phyloP scores from a whole-genome alignment of 441 rosid species.

The Cnidoscolus chayamansa region DNA sequence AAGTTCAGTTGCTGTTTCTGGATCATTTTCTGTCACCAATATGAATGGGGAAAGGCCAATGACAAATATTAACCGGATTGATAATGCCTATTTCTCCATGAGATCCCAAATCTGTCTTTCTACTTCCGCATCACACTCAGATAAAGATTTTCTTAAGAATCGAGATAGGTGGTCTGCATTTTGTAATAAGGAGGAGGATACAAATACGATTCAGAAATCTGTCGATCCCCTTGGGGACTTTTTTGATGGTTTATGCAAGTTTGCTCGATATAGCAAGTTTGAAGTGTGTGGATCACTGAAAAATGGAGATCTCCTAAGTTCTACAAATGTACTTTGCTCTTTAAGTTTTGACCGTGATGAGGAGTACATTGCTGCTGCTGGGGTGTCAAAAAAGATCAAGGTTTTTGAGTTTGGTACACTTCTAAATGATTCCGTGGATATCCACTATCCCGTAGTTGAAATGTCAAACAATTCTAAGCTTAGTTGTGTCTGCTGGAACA shows the following conservation, averaged over 20 bases:
- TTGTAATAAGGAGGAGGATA: slow-evolving; percentile 33
- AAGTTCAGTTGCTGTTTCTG: slow-evolving; percentile 31
- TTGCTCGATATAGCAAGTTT: slow-evolving; percentile 61
- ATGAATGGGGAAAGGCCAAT: slow-evolving; percentile 43
- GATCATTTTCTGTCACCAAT: slow-evolving; percentile 31
- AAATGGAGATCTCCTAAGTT: slow-evolving; percentile 61
- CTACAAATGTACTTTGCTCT: slow-evolving; percentile 72
- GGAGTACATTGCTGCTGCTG: slow-evolving; percentile 82
- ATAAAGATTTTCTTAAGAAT: slow-evolving; percentile 42
- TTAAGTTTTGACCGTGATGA: slow-evolving; percentile 76
- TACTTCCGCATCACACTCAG: slow-evolving; percentile 34
- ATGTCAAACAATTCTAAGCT: slow-evolving; percentile 71
- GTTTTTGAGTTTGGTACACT: slow-evolving; percentile 66
- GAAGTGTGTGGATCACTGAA: slow-evolving; percentile 60
- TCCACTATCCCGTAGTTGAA: slow-evolving; percentile 79
- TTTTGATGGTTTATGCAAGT: slow-evolving; percentile 74
- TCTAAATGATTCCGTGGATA: slow-evolving; percentile 53
- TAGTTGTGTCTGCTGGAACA: slow-evolving; percentile 81
- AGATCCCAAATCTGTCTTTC: slow-evolving; percentile 44
- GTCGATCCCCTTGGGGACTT: slow-evolving; percentile 58
- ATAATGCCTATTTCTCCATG: slow-evolving; percentile 70
- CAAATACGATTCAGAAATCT: slow-evolving; percentile 32
- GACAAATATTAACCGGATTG: slow-evolving; percentile 56
- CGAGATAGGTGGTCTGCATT: slow-evolving; percentile 33
- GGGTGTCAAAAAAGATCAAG: slow-evolving; percentile 75